These are phyloP conservation scores for Gloeophyllum trabeum DNA, from an alignment of 768 basidiomycete species.

Conservation along the genomic window DNA sequence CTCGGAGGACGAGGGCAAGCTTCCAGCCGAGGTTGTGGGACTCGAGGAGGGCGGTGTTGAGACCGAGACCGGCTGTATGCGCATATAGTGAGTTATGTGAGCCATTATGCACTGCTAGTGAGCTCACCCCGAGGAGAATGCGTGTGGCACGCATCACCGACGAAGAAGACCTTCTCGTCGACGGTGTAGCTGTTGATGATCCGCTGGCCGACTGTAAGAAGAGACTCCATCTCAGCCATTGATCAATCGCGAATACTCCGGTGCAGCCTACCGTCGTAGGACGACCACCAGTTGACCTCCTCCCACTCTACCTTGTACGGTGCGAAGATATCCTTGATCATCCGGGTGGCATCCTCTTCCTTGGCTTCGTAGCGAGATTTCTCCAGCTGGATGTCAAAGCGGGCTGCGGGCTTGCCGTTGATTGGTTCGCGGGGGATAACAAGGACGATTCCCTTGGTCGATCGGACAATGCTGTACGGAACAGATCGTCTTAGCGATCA, in stretches of 20 bases:
- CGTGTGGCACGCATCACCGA: constrained; percentile 6
- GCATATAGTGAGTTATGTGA: neutral
- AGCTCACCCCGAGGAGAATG: constrained; percentile 5
- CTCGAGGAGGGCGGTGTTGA: constrained; percentile 5
- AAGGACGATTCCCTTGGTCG: constrained; percentile 4
- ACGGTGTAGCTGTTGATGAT: constrained; percentile 5
- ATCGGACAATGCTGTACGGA: constrained; percentile 2
- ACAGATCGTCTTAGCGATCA: neutral
- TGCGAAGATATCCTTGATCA: constrained; percentile 5
- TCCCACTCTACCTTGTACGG: constrained; percentile 6
- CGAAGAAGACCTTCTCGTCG: constrained; percentile 4
- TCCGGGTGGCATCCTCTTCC: constrained; percentile 3
- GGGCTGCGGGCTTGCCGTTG: constrained; percentile 5
- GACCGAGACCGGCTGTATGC: constrained; percentile 3
- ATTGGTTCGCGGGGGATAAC: constrained; percentile 5
- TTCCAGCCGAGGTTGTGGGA: constrained; percentile 6
- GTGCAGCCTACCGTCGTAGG: constrained; percentile 3
- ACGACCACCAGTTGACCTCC: constrained; percentile 7
- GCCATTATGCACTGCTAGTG: neutral
- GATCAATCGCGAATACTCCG: no score
- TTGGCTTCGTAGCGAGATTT: constrained; percentile 4
- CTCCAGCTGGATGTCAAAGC: constrained; percentile 5
- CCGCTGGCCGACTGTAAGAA: constrained; percentile 2
- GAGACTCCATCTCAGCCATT: no score
- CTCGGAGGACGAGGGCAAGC: constrained; percentile 3